phyloP scores from a whole-genome alignment of 805 yeast genomes.

The Candida bentonensis region DNA sequence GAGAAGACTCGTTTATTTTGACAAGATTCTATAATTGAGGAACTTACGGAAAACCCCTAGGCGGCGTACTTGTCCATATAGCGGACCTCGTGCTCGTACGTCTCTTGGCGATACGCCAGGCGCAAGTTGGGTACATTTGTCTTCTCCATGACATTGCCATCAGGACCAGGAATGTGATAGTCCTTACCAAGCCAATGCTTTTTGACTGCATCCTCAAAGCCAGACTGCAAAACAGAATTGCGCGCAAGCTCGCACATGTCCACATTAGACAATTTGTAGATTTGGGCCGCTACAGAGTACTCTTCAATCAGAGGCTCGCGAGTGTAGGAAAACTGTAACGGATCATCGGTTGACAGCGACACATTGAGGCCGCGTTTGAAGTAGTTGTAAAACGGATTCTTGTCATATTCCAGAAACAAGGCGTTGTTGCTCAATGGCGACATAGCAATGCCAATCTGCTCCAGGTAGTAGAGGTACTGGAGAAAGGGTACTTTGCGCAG shows the following conservation, averaged over 20 bases:
- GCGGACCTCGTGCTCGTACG: conserved; percentile 54
- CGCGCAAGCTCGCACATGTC: conserved; percentile 96
- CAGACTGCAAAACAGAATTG: conserved; percentile 86
- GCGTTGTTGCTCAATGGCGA: conserved; percentile 97
- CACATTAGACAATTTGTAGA: conserved; percentile 82
- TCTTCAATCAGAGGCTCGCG: conserved; percentile 96
- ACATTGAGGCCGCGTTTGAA: conserved; percentile 91
- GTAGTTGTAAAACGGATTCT: conserved; percentile 85
- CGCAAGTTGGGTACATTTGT: conserved; percentile 91
- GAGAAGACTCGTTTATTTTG: not conserved
- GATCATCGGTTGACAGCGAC: conserved; percentile 93
- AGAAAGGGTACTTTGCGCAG: conserved; percentile 88
- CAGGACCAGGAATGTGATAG: conserved; percentile 38
- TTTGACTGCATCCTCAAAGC: conserved; percentile 79
- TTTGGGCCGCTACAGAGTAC: conserved; percentile 96
- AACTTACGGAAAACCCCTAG: too few species aligned
- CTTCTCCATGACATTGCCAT: conserved; percentile 71
- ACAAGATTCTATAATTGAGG: too few species aligned
- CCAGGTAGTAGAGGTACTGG: conserved; percentile 84
- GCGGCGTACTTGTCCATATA: conserved; percentile 20
- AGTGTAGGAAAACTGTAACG: conserved; percentile 91
- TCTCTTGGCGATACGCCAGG: conserved; percentile 70
- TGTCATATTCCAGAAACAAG: conserved; percentile 85
- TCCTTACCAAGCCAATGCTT: conserved; percentile 83
- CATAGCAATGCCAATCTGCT: conserved; percentile 96